Conservation (phyloP, 1,284 basidiomycete genomes). For the Takashimella tepidaria region DNA sequence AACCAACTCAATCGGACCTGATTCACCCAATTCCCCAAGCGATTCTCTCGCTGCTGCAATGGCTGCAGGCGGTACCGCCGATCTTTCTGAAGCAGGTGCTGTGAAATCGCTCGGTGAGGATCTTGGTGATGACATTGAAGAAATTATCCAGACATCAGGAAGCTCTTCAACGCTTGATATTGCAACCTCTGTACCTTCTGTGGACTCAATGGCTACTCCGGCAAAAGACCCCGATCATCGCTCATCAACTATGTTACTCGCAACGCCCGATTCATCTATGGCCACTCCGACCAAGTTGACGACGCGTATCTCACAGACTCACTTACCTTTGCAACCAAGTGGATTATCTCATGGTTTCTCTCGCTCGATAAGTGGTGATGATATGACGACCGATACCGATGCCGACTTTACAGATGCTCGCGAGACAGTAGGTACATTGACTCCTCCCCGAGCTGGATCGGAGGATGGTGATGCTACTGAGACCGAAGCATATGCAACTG, state of each 20-base stretch:
- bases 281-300: slow-evolving; percentile 33
- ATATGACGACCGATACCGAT: slow-evolving; percentile 58
- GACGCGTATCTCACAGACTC: slow-evolving; percentile 27
- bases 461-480: slow-evolving; percentile 47
- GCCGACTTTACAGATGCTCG: slow-evolving; percentile 73
- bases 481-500: slow-evolving; percentile 39
- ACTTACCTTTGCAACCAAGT: slow-evolving; percentile 8
- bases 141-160: slow-evolving; percentile 1
- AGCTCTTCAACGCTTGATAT: slow-evolving; percentile 2
- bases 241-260: slow-evolving; percentile 6
- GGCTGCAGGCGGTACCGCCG: slow-evolving; percentile 10
- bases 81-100: too few relatives aligned
- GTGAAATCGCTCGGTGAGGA: slow-evolving; percentile 24
- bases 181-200: slow-evolving; percentile 1
- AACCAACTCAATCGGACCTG: neutral
- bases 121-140: slow-evolving; percentile 6
- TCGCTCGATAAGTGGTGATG: slow-evolving; percentile 9
- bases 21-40: neutral
- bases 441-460: slow-evolving; percentile 57
- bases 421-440: slow-evolving; percentile 62
- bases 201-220: slow-evolving; percentile 1
- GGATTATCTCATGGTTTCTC: slow-evolving; percentile 11
- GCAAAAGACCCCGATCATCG: too few relatives aligned
- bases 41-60: neutral
- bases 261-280: slow-evolving; percentile 9